Evolutionary conservation across 441 rosid genomes (phyloP).

Genomic region (Pelargonium australe): DNA sequence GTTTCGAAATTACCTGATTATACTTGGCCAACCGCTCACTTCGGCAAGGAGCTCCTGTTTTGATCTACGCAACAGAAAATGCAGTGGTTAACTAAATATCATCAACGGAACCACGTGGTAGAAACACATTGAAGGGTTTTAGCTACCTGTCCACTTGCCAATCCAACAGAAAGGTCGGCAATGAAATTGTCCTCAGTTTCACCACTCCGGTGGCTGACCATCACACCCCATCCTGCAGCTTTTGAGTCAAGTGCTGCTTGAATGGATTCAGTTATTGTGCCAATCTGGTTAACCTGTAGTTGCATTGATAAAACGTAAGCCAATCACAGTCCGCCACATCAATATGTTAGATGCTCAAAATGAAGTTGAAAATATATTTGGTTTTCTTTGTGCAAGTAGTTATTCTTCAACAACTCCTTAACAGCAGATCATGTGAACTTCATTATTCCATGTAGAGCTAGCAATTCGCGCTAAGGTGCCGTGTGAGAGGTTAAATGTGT

Average conservation of each 20-base stretch:
- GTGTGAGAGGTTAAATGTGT: too few species aligned
- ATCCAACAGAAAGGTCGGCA: conserved; percentile 88
- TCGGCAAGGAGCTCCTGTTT: conserved; percentile 96
- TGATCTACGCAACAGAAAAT: conserved; percentile 50
- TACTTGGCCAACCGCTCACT: conserved; percentile 92
- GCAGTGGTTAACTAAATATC: conserved; percentile 12
- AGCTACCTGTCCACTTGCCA: conserved; percentile 90
- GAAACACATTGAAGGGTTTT: conserved; percentile 9
- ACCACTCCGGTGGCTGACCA: conserved; percentile 97
- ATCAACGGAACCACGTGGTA: background rate
- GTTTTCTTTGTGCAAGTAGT: too few species aligned
- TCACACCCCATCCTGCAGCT: conserved; percentile 99
- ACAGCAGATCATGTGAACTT: too few species aligned
- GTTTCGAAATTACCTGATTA: conserved; percentile 58
- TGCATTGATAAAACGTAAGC: conserved; percentile 9
- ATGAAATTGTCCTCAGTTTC: conserved; percentile 96
- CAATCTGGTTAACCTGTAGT: conserved; percentile 89
- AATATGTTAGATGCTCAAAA: background rate
- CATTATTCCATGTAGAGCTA: too few species aligned
- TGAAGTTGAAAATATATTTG: background rate
- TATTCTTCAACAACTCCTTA: too few species aligned
- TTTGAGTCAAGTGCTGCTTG: conserved; percentile 89
- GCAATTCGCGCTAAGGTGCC: too few species aligned
- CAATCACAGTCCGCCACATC: background rate
- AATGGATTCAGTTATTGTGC: conserved; percentile 85